Conservation (phyloP, 2,329 filamentous ascomycete species). For the Cephalotrichum gorgonifer region DNA sequence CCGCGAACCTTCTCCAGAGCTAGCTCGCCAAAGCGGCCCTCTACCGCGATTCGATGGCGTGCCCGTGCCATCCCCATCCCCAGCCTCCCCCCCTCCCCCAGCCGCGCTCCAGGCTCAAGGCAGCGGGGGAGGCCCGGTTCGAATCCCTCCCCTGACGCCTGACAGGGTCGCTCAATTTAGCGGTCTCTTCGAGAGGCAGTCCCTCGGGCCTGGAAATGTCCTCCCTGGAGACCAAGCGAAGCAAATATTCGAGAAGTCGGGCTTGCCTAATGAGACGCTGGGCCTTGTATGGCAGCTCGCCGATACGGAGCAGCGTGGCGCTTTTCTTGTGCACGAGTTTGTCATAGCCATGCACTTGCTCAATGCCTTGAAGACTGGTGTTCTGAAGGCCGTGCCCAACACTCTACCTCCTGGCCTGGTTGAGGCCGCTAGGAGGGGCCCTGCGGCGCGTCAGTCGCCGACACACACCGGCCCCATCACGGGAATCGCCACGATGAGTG, state of each 20-base stretch:
- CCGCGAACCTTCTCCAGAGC: constrained; percentile 66
- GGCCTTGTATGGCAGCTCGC: constrained; percentile 95
- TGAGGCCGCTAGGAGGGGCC: constrained; percentile 69
- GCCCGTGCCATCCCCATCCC: constrained; percentile 21
- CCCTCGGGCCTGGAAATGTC: constrained; percentile 58
- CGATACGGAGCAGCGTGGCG: constrained; percentile 85
- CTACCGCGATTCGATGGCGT: constrained; percentile 86
- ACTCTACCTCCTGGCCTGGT: constrained; percentile 78
- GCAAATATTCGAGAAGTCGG: constrained; percentile 88
- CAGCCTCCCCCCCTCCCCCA: constrained; percentile 20
- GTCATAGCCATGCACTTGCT: constrained; percentile 97
- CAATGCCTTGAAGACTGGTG: constrained; percentile 78
- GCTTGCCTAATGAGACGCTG: constrained; percentile 78
- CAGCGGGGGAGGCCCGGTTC: constrained; percentile 58
- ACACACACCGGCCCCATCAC: constrained; percentile 44
- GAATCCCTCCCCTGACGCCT: constrained; percentile 78
- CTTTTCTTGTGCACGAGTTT: constrained; percentile 81
- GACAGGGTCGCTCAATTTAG: constrained; percentile 88
- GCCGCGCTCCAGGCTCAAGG: constrained; percentile 45
- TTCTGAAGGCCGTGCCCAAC: constrained; percentile 67
- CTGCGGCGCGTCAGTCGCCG: constrained; percentile 33
- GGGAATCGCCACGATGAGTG: constrained; percentile 70
- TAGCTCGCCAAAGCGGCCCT: constrained; percentile 80
- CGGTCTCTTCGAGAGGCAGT: constrained; percentile 82
- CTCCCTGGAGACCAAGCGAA: constrained; percentile 82